These are phyloP conservation scores for Aspergillus brasiliensis DNA, from an alignment of 2,329 filamentous ascomycete species.

Conservation along the genomic window DNA sequence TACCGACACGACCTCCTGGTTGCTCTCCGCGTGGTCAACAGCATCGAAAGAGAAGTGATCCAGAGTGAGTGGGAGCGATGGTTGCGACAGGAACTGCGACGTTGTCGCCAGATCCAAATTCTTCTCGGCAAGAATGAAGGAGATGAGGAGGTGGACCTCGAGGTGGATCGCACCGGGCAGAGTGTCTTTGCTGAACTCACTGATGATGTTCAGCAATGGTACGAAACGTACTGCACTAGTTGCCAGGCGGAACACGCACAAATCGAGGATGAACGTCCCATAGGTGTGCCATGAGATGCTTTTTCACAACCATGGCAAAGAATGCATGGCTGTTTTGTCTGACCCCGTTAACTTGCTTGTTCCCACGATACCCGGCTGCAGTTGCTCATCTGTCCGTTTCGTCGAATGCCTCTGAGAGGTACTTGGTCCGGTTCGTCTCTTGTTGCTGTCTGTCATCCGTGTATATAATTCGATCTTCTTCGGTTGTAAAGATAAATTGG, in stretches of 20 bases:
- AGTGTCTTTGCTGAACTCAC: conserved; percentile 37
- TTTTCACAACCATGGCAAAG: not conserved
- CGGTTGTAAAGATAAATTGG: conserved; percentile 1
- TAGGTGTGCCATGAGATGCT: conserved; percentile 21
- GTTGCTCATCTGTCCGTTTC: conserved; percentile 19
- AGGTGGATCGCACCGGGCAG: conserved; percentile 28
- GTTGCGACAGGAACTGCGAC: conserved; percentile 74
- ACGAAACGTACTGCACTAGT: conserved; percentile 64
- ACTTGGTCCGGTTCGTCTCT: conserved; percentile 2
- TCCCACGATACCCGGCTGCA: conserved; percentile 35
- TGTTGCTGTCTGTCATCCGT: not conserved
- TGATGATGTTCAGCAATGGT: conserved; percentile 57
- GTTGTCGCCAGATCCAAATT: conserved; percentile 67
- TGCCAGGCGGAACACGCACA: conserved; percentile 52
- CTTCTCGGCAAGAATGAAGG: conserved; percentile 42
- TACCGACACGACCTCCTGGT: conserved; percentile 91
- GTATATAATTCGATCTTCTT: conserved; percentile 11
- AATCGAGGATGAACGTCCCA: conserved; percentile 25
- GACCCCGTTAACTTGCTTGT: conserved; percentile 17
- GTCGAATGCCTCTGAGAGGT: conserved; percentile 5
- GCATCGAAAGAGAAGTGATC: conserved; percentile 81
- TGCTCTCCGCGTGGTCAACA: conserved; percentile 86
- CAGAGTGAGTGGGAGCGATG: conserved; percentile 91
- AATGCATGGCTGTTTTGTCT: conserved; percentile 2
- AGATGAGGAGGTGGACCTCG: conserved; percentile 25